A percentile compares a stretch with the other conserved stretches of the same genome.
phyloP scores from a whole-genome alignment of 306 rosid species.

The Vigna reflexopilosa region DNA sequence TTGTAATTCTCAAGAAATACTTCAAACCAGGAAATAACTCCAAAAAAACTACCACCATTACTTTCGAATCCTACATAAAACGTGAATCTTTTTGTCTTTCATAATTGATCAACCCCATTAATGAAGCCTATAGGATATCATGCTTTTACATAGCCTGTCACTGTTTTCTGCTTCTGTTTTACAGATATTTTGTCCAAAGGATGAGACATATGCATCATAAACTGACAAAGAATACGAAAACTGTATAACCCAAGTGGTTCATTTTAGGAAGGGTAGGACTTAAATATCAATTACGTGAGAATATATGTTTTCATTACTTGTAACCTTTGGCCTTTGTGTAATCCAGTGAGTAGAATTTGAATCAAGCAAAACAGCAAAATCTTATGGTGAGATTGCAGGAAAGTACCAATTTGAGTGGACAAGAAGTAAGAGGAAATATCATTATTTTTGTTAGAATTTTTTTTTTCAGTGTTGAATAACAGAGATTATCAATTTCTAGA shows the following conservation, averaged over 20 bases:
- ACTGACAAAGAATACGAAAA: not conserved
- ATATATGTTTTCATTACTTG: conserved; percentile 14
- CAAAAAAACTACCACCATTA: not conserved
- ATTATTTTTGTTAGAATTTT: conserved; percentile 1
- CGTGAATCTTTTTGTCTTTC: not conserved
- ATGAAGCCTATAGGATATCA: conserved; percentile 13
- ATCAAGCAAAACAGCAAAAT: conserved; percentile 43
- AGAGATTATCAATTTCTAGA: conserved; percentile 10
- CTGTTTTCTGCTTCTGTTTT: conserved; percentile 27
- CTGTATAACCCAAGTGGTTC: conserved; percentile 31
- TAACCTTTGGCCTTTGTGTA: conserved; percentile 12
- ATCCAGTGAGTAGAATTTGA: not conserved
- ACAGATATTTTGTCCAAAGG: not conserved
- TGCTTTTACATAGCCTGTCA: conserved; percentile 29
- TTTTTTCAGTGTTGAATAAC: not conserved
- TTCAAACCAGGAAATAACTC: conserved; percentile 8
- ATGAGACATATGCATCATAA: conserved; percentile 22
- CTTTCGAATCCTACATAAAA: conserved; percentile 5
- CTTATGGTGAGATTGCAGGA: conserved; percentile 45
- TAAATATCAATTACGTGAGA: conserved; percentile 18
- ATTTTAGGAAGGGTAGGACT: conserved; percentile 35
- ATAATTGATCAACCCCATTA: conserved; percentile 32
- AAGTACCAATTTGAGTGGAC: conserved; percentile 32
- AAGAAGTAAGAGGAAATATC: conserved; percentile 43
- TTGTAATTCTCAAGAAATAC: not conserved